Conservation (phyloP, 2,329 filamentous ascomycete species). For the Trichoderma guizhouense region DNA sequence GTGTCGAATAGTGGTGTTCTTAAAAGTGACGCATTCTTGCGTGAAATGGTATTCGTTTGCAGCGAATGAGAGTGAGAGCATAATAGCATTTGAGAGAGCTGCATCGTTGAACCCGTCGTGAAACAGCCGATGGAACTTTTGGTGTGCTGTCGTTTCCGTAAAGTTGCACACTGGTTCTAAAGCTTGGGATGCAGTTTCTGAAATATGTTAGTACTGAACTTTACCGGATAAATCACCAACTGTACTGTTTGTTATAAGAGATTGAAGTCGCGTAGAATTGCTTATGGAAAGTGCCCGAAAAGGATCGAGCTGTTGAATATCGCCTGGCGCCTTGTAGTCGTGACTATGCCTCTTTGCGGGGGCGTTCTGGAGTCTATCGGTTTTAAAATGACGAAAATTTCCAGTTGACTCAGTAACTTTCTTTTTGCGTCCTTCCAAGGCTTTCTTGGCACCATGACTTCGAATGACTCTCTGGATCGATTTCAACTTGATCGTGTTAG, state of each 20-base stretch:
- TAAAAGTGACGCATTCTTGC: not conserved
- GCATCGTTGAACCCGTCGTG: not conserved
- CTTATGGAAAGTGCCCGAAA: not conserved
- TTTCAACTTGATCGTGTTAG: not conserved
- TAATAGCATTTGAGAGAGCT: conserved; percentile 2
- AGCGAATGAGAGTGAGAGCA: not conserved
- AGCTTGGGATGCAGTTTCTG: not conserved
- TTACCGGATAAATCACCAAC: not conserved
- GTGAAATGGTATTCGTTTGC: conserved; percentile 3
- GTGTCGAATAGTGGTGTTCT: not conserved
- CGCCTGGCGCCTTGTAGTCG: not conserved
- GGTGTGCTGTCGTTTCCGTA: not conserved
- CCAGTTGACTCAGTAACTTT: not conserved
- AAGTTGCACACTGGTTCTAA: conserved; percentile 5
- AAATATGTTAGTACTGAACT: not conserved
- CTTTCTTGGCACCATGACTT: not conserved
- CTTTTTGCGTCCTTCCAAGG: not conserved
- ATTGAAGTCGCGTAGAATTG: not conserved
- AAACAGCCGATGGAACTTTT: not conserved
- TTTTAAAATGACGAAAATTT: not conserved
- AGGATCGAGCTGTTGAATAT: not conserved
- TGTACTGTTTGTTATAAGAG: not conserved
- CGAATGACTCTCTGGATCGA: not conserved
- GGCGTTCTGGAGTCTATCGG: not conserved
- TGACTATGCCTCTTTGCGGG: not conserved